phyloP scores from a whole-genome alignment of 148 eudicot species.

The Rhododendron molle region DNA sequence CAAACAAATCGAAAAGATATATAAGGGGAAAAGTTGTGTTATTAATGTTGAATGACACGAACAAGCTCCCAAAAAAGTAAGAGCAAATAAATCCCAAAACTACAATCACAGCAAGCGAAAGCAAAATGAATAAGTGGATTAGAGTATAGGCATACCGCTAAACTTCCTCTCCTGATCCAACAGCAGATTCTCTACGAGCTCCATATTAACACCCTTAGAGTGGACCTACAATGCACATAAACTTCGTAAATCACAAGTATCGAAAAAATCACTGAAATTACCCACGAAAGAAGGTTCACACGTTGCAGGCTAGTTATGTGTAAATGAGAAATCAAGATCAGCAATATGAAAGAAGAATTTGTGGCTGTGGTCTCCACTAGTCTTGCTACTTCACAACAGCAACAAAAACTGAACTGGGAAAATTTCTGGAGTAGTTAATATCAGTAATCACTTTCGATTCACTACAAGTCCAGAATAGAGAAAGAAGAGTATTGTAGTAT shows the following conservation, averaged over 20 bases:
- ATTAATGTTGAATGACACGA: background rate
- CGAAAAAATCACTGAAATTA: background rate
- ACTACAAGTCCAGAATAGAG: background rate
- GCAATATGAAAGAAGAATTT: background rate
- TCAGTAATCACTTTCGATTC: background rate
- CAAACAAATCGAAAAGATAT: background rate
- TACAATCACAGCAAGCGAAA: background rate
- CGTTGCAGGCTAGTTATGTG: background rate
- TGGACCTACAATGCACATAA: constrained; percentile 60
- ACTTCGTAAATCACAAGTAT: background rate
- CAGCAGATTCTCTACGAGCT: constrained; percentile 51
- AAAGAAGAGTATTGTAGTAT: background rate
- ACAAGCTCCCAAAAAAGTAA: background rate
- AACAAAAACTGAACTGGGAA: background rate
- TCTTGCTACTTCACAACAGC: background rate
- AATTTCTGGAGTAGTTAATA: background rate
- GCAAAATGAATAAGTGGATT: background rate
- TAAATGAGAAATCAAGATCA: background rate
- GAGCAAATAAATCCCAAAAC: background rate
- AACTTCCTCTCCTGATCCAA: constrained; percentile 61
- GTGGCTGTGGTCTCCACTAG: background rate
- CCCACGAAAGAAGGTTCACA: background rate
- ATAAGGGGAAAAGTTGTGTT: background rate
- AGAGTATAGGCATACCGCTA: constrained; percentile 37
- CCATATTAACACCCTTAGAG: constrained; percentile 70